Evolutionary conservation across 2,329 filamentous ascomycete species (phyloP), one percentile per base, ranked within the genome.

Genomic region (Penicillium sp.): DNA sequence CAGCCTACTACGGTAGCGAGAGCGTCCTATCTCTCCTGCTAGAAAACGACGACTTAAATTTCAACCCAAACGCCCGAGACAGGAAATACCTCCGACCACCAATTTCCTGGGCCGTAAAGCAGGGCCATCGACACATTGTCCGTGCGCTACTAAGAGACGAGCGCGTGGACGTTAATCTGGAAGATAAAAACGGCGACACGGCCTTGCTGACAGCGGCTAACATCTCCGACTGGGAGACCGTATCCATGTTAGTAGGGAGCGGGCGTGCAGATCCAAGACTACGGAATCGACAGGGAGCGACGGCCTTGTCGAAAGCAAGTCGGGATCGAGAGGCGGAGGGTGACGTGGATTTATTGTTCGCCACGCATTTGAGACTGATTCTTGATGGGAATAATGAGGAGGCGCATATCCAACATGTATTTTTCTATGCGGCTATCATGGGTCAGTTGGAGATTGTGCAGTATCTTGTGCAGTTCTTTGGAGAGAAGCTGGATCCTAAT

Each of bases 331-430:
- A 56, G 18, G 48, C 47, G 1, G 53, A 51, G 12, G 27, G 29
- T 2, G 37, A 59, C 1, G 52, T 57, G 15, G 53, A 51, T 3
- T 33, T 65, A 11, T 31, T 65, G 1, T 61, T 65, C 20, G 62
- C 61, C 0, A 48, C 56, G 12, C 62, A 65, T 52, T 22, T 65
- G 22, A 47, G 52, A 18, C 26, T 60, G 14, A 65, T 65, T 9
- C 41, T 65, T 2, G 55, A 64, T 15, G 62, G 60, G 2, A 42
- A 61, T 18, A 37, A 56, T 22, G 23, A 46, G 1, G 42, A 47
- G 12, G 48, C 14, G 5, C 59, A 65, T 49, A 59, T 61, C 4
- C 62, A 65, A 42, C 59, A 64, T 54, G 61, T 65, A 1, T 65
- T 65, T 25, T 62, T 61, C 31, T 61, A 60, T 20, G 62, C 62